phyloP scores from a whole-genome alignment of 2,329 filamentous ascomycete species.

The Trichothecium roseum region DNA sequence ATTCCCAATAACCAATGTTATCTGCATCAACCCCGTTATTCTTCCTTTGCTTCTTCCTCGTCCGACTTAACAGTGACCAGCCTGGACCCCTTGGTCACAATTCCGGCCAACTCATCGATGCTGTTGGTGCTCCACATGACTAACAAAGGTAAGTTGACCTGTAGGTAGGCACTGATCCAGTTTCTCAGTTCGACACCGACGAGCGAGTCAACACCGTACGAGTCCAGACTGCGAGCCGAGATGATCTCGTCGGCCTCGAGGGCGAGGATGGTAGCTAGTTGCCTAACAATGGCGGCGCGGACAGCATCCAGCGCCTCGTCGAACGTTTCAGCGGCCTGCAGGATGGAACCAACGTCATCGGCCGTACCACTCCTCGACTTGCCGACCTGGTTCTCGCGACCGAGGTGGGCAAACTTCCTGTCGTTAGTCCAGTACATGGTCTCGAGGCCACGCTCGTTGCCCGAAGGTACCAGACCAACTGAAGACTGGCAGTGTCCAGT shows the following conservation, averaged over 20 bases:
- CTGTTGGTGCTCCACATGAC: conserved; percentile 12
- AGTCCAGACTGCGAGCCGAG: conserved; percentile 8
- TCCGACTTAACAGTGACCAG: conserved; percentile 8
- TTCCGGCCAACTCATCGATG: conserved; percentile 10
- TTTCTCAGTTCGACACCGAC: conserved; percentile 20
- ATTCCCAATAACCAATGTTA: no score
- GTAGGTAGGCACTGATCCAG: conserved; percentile 13
- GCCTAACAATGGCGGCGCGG: conserved; percentile 10
- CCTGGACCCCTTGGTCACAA: conserved; percentile 12
- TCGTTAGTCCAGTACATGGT: not conserved
- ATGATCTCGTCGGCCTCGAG: conserved; percentile 16
- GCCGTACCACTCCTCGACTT: conserved; percentile 8
- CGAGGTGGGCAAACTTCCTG: not conserved
- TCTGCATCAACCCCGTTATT: no score
- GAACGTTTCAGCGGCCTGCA: conserved; percentile 18
- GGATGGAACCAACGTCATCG: conserved; percentile 7
- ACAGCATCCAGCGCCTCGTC: conserved; percentile 27
- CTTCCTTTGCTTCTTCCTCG: conserved; percentile 1
- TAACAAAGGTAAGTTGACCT: conserved; percentile 12
- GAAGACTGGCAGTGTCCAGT: not conserved
- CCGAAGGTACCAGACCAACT: not conserved
- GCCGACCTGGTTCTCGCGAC: not conserved
- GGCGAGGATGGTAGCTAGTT: conserved; percentile 19
- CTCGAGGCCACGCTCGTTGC: not conserved
- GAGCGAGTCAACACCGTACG: conserved; percentile 19